Evolutionary conservation across 2,329 filamentous ascomycete genomes (phyloP).

Genomic region (Sphaerulina populicola): DNA sequence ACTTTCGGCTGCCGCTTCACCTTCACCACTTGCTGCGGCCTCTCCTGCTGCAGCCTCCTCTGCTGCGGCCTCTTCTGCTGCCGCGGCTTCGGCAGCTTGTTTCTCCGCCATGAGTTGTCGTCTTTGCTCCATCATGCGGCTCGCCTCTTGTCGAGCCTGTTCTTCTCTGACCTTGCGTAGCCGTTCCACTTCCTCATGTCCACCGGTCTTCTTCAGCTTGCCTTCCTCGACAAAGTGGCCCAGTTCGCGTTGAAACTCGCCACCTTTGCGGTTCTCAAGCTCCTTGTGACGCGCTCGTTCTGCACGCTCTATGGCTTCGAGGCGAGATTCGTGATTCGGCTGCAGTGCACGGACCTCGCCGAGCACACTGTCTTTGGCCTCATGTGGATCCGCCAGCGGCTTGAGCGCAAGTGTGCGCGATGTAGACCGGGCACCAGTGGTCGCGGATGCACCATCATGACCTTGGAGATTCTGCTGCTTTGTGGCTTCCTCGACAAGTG

Average conservation of each 20-base stretch:
- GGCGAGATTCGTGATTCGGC: conserved; percentile 83
- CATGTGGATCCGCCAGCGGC: conserved; percentile 57
- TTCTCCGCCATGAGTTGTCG: conserved; percentile 41
- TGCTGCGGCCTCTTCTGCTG: conserved; percentile 23
- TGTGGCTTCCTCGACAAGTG: conserved; percentile 93
- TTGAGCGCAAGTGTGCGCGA: conserved; percentile 35
- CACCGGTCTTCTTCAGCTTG: conserved; percentile 90
- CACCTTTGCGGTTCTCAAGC: conserved; percentile 63
- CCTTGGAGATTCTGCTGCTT: conserved; percentile 86
- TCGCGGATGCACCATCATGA: conserved; percentile 19
- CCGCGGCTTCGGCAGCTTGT: conserved; percentile 30
- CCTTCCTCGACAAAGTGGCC: conserved; percentile 78
- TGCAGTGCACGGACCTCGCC: conserved; percentile 89
- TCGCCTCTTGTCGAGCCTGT: conserved; percentile 67
- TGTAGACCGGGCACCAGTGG: conserved; percentile 31
- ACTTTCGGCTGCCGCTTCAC: too few relatives aligned
- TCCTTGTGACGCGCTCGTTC: conserved; percentile 87
- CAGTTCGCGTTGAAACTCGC: conserved; percentile 79
- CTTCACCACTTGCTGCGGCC: not conserved
- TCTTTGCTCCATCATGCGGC: conserved; percentile 46
- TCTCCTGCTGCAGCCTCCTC: conserved; percentile 8
- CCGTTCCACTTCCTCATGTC: conserved; percentile 87
- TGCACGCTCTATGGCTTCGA: conserved; percentile 95
- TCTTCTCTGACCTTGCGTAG: conserved; percentile 80
- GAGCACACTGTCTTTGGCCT: conserved; percentile 83